Evolutionary conservation across 495 filamentous ascomycete genomes (phyloP), one percentile per base, ranked within the genome.

Genomic region (Hyaloscypha hepaticicola): DNA sequence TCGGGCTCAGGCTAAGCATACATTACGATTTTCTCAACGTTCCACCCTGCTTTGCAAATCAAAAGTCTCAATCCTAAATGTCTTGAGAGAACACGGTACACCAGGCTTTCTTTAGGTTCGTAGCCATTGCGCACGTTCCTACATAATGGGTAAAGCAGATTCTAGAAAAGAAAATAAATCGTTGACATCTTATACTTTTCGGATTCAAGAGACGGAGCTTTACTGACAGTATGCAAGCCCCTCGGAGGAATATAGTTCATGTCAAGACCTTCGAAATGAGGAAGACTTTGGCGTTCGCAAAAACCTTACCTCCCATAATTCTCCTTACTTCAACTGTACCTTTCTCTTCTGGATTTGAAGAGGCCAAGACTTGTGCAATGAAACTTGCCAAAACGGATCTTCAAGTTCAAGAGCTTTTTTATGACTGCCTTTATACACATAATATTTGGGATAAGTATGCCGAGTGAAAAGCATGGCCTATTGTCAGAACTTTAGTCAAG

Each of bases 271-370:
- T 38, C 11, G 9, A 38, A 50, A 60, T 4, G 9, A n/a, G 25
- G 19, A 60, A 26, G 58, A 60, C 22, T 60, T 60, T n/a, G 38
- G n/a, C 29, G 31, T 60, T 28, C 58, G 50, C 58, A 60, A 50
- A 28, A 16, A 25, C 22, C n/a, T 63, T 14, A 31, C 41, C n/a
- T 63, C 48, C 24, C 16, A 63, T 24, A 14, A 25, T 22, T 63
- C 60, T 26, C 48, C 48, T 2, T 63, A 38, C 25, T 55, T 63
- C 48, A 33, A 28, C n/a, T 7, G 48, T 31, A 5, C 28, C 60
- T 16, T 63, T 63, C 0, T 25, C n/a, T 6, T 55, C 48, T 4
- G 60, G 60, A 28, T 63, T 63, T 31, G 60, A 63, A 26, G 60
- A 55, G 29, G 31, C 60, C 6, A 55, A 34, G 27, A 55, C 60